Evolutionary conservation across 1,284 basidiomycete genomes (phyloP).

Genomic region (Austroboletus rostrupii): DNA sequence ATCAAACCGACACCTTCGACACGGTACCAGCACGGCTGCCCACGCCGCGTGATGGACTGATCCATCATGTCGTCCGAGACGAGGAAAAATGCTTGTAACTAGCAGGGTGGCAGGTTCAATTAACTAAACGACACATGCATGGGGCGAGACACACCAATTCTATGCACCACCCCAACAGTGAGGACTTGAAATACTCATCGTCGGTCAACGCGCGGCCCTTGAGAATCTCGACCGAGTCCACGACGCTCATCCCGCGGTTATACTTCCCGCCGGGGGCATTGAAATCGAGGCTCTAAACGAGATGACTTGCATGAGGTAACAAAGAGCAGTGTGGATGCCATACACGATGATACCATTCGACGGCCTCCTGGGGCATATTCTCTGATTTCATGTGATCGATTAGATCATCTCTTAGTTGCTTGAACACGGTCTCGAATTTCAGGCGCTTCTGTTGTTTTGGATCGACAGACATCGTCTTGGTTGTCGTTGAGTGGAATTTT

Average conservation of each 20-base stretch:
- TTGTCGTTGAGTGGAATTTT: neutral
- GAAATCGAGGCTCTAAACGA: conserved; percentile 78
- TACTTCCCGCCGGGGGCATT: conserved; percentile 97
- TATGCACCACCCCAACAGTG: conserved; percentile 93
- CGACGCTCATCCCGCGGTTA: conserved; percentile 92
- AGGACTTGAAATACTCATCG: conserved; percentile 87
- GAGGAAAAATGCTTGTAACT: conserved; percentile 98
- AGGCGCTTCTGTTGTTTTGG: conserved; percentile 25
- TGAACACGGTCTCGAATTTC: conserved; percentile 30
- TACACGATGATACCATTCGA: conserved; percentile 60
- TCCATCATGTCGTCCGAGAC: conserved; percentile 99
- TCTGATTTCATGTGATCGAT: conserved; percentile 47
- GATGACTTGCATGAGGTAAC: neutral
- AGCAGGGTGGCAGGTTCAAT: neutral
- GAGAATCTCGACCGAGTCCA: conserved; percentile 90
- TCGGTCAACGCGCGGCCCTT: conserved; percentile 66
- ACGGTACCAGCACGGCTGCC: conserved; percentile 97
- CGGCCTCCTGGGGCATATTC: conserved; percentile 59
- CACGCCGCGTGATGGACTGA: conserved; percentile 87
- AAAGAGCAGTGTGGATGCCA: conserved; percentile 16
- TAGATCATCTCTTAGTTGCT: conserved; percentile 30
- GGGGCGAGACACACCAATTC: conserved; percentile 58
- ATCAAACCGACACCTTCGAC: conserved; percentile 75
- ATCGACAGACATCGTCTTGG: conserved; percentile 14
- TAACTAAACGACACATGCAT: neutral